Evolutionary conservation across 169 alveolate species (phyloP).

Genomic region (Cryptosporidium baileyi): DNA sequence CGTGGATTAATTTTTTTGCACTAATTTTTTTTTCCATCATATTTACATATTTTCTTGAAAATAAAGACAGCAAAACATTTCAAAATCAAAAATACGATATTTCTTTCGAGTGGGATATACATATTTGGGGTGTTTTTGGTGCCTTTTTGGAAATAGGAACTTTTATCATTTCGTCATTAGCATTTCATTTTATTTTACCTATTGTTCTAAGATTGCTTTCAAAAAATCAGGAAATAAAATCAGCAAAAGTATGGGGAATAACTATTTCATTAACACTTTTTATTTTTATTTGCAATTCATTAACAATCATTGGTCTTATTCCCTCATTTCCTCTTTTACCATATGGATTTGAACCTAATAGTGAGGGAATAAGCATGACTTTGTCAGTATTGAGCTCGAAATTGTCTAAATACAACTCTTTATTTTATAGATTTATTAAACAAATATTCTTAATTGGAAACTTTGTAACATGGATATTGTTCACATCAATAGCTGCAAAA

Average conservation of each 20-base stretch:
- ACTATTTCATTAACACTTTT: constrained; percentile 9
- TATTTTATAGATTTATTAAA: not conserved
- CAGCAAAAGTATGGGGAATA: constrained; percentile 26
- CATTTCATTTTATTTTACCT: constrained; percentile 32
- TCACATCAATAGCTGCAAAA: constrained; percentile 5
- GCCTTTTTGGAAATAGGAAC: constrained; percentile 33
- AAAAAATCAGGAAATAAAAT: not conserved
- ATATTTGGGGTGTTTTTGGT: constrained; percentile 35
- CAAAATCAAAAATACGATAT: not conserved
- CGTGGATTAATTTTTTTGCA: constrained; percentile 46
- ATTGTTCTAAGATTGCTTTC: not conserved
- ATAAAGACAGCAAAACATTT: not conserved
- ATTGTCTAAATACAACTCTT: not conserved
- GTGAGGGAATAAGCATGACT: constrained; percentile 32
- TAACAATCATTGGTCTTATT: not conserved
- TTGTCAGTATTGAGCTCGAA: constrained; percentile 16
- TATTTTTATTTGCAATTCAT: not conserved
- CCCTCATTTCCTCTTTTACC: constrained; percentile 44
- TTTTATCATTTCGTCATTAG: constrained; percentile 3
- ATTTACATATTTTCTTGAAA: not conserved
- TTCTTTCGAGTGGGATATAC: constrained; percentile 47
- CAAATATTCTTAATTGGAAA: constrained; percentile 8
- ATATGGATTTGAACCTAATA: constrained; percentile 24
- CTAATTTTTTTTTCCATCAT: not conserved
- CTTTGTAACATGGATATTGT: constrained; percentile 10